A percentile compares a stretch with the other conserved stretches of the same genome.
These are phyloP conservation scores for Trichocladium uniseriatum DNA, from an alignment of 495 filamentous ascomycete genomes.

Conservation along the genomic window DNA sequence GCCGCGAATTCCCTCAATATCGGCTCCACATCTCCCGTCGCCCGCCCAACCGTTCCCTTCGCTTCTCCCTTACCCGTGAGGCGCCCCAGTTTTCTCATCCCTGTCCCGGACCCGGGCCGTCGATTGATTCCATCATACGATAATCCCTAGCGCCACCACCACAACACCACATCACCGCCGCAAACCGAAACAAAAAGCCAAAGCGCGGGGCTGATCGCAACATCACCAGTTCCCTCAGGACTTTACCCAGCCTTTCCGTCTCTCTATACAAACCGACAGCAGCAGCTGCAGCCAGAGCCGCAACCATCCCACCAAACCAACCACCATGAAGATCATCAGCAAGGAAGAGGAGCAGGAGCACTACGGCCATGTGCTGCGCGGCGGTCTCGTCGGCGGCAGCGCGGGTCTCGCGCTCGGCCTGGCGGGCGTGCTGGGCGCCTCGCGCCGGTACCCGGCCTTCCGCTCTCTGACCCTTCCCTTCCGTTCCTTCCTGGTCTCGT, in stretches of 20 bases:
- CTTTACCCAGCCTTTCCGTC: neutral
- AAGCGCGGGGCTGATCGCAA: neutral
- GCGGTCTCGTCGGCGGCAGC: conserved; percentile 61
- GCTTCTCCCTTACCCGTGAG: neutral
- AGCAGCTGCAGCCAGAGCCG: neutral
- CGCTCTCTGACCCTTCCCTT: conserved; percentile 75
- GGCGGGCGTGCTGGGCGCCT: conserved; percentile 52
- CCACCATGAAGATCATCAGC: conserved; percentile 83
- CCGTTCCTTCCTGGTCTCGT: conserved; percentile 82
- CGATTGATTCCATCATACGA: conserved; percentile 1
- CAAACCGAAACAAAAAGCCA: conserved; percentile 1
- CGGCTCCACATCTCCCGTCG: neutral
- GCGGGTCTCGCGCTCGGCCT: conserved; percentile 56
- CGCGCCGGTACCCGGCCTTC: conserved; percentile 60
- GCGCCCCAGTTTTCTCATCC: neutral
- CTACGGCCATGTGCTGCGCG: conserved; percentile 60
- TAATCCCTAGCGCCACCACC: conserved; percentile 1
- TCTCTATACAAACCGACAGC: no score
- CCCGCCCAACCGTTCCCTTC: no score
- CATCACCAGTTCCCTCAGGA: neutral
- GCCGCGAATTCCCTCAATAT: neutral
- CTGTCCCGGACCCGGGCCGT: neutral
- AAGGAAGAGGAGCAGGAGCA: conserved; percentile 76
- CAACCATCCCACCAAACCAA: neutral
- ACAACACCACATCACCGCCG: neutral